These are phyloP conservation scores for Eucalyptus curtisii DNA, from an alignment of 345 rosid genomes.

Conservation along the genomic window DNA sequence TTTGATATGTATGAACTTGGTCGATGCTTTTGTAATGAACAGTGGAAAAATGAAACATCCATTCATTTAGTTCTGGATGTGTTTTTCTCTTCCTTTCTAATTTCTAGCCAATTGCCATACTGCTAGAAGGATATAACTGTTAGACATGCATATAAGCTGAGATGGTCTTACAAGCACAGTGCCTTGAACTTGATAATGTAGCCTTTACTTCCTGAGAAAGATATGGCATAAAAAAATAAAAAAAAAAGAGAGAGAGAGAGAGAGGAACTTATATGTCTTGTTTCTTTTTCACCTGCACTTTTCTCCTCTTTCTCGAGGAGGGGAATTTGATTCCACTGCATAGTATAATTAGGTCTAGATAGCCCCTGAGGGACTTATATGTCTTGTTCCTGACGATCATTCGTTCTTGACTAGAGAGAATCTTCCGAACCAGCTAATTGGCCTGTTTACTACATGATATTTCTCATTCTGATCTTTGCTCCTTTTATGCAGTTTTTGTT, in stretches of 20 bases:
- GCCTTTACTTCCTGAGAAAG: background rate
- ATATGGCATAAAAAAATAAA: too few relatives aligned
- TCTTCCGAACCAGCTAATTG: background rate
- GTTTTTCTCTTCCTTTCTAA: background rate
- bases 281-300: background rate
- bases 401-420: background rate
- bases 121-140: background rate
- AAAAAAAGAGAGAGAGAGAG: too few relatives aligned
- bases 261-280: background rate
- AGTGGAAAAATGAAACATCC: background rate
- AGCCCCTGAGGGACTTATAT: background rate
- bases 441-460: background rate
- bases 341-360: background rate
- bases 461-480: background rate
- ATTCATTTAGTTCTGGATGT: background rate
- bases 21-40: background rate
- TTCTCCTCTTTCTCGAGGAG: background rate
- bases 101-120: background rate
- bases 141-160: background rate
- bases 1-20: background rate
- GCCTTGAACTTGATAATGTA: background rate
- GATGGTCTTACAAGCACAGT: background rate
- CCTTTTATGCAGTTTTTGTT: background rate
- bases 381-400: background rate
- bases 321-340: background rate